Evolutionary conservation across 768 basidiomycete genomes (phyloP).

Genomic region (Coprinopsis strossmayeri): DNA sequence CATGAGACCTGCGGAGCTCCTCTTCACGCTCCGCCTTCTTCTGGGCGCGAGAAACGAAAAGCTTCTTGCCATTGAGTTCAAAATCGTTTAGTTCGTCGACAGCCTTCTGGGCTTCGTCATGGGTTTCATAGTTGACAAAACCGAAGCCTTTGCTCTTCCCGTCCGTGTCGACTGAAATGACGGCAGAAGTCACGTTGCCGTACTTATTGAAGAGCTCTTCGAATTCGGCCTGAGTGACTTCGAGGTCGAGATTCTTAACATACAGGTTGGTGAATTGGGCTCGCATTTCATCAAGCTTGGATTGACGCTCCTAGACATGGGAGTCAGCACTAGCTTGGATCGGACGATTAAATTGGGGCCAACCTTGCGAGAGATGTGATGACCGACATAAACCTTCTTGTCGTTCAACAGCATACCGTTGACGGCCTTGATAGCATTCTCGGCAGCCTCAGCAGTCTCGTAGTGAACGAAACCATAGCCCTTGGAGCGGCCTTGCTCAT

Average conservation of each 20-base stretch:
- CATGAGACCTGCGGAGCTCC: slow-evolving; percentile 88
- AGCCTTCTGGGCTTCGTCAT: slow-evolving; percentile 88
- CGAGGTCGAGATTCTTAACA: slow-evolving; percentile 91
- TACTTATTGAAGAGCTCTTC: slow-evolving; percentile 68
- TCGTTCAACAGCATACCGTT: slow-evolving; percentile 99
- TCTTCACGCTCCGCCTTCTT: slow-evolving; percentile 99
- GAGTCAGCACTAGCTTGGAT: too few relatives aligned
- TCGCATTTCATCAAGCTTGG: slow-evolving; percentile 97
- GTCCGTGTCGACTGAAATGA: slow-evolving; percentile 77
- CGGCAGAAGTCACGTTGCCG: slow-evolving; percentile 84
- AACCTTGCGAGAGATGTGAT: slow-evolving; percentile 95
- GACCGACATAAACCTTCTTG: slow-evolving; percentile 98
- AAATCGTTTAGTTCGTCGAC: slow-evolving; percentile 85
- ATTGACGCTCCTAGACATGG: slow-evolving; percentile 90
- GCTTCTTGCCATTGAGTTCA: slow-evolving; percentile 79
- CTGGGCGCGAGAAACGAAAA: slow-evolving; percentile 95
- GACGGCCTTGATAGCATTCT: slow-evolving; percentile 94
- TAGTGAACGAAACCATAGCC: slow-evolving; percentile 99
- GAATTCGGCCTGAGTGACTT: slow-evolving; percentile 83
- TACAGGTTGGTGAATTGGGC: slow-evolving; percentile 98
- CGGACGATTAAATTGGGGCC: too few relatives aligned
- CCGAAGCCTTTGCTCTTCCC: slow-evolving; percentile 97
- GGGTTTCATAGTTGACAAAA: slow-evolving; percentile 93
- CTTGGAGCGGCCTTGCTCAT: slow-evolving; percentile 91
- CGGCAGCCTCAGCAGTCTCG: slow-evolving; percentile 94